Base-by-base conservation (phyloP, 2,329 filamentous ascomycete species). In the Botrytis galanthina region DNA sequence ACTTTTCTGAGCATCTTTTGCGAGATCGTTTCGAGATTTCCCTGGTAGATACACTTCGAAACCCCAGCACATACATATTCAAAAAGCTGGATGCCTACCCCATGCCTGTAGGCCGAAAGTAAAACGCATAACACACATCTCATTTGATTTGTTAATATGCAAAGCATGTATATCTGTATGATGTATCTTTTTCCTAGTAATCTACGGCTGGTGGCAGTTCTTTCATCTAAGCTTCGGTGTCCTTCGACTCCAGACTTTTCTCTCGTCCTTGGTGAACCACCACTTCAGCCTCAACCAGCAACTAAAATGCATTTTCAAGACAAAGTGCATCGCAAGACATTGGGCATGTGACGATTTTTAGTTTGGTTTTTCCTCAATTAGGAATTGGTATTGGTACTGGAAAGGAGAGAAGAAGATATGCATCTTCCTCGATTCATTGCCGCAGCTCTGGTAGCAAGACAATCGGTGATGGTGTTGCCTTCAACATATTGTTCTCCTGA, bases 401-500 rank as follows among this genome's bases (percentile, higher is more conserved):
- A 48, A 60, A 63, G 44, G 32, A n/a, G 44, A 37, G 29, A n/a
- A 51, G 44, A 60, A 61, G 60, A 68, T 37, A 79, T 79, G 78
- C 73, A 74, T 67, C 63, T 79, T 60, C 76, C 75, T 48, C 73
- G 70, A 74, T 64, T 75, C n/a, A 48, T 77, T 20, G 75, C 71
- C 61, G 76, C 72, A 71, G 57, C 73, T 29, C 66, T 78, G 70
- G 74, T 70, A 46, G 72, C 72, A 32, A 74, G 77, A 67, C 76
- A 77, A 72, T 42, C 46, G 22, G 35, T n/a, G 20, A 42, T 62
- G 5, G 62, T 78, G 10, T 39, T 79, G 44, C 78, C 78, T 10
- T 59, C 64, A 1, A 26, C 69, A 8, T 78, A 76, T 64, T 80
- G 78, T 73, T 62, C 75, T 72, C 78, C 78, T 32, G 57, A 76